phyloP scores from a whole-genome alignment of 176 grass and related monocot species.

The Rhynchospora tenuis region DNA sequence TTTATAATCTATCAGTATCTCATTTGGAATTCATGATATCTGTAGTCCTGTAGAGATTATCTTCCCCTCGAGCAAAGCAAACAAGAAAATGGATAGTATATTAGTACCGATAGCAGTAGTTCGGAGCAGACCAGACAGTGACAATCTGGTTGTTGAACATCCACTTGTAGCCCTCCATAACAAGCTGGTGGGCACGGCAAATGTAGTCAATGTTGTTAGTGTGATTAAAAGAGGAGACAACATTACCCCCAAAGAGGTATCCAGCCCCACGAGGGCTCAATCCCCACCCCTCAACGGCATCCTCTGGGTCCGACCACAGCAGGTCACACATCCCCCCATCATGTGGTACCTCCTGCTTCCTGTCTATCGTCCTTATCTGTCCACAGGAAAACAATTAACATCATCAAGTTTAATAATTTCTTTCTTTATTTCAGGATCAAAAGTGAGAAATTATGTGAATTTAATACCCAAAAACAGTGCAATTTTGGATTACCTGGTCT shows the following conservation, averaged over 20 bases:
- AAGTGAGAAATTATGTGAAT: background rate
- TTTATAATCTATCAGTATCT: background rate
- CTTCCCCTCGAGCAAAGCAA: background rate
- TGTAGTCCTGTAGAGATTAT: background rate
- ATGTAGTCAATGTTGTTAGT: constrained; percentile 97
- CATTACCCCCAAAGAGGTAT: constrained; percentile 87
- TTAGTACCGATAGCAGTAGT: constrained; percentile 96
- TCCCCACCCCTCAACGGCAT: constrained; percentile 89
- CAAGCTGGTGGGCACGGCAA: constrained; percentile 94
- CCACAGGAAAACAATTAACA: background rate
- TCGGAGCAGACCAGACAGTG: constrained; percentile 98
- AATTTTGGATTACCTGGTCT: constrained; percentile 61
- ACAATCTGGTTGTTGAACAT: constrained; percentile 99
- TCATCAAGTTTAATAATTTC: background rate
- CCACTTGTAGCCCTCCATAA: constrained; percentile 99
- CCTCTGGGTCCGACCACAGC: constrained; percentile 98
- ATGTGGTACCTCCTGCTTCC: constrained; percentile 98
- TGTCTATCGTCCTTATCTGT: constrained; percentile 97
- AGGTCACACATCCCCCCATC: constrained; percentile 99
- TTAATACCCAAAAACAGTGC: constrained; percentile 6
- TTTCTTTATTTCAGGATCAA: constrained; percentile 16
- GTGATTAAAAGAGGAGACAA: constrained; percentile 85
- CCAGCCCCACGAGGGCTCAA: constrained; percentile 95
- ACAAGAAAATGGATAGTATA: constrained; percentile 9
- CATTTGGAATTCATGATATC: background rate